phyloP scores from a whole-genome alignment of 768 basidiomycete species.

The Heimioporus sp. region DNA sequence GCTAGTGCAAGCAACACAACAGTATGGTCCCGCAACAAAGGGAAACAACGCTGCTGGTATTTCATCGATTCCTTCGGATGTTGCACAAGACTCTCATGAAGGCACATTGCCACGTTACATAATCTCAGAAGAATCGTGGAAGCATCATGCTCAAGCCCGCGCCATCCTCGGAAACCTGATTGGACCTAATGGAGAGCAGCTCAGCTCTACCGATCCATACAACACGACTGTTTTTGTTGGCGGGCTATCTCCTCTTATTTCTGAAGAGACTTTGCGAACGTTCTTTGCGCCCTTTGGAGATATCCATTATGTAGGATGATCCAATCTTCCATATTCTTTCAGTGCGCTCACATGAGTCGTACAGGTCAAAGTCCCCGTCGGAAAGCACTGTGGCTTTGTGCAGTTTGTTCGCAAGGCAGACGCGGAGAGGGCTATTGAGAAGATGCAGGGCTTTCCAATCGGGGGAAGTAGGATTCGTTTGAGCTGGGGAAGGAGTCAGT shows the following conservation, averaged over 20 bases:
- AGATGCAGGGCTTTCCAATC: constrained; percentile 96
- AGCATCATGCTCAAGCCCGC: constrained; percentile 80
- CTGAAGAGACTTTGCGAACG: constrained; percentile 87
- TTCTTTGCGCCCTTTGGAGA: constrained; percentile 93
- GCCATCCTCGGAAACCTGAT: constrained; percentile 82
- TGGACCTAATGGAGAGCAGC: constrained; percentile 82
- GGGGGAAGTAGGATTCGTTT: constrained; percentile 88
- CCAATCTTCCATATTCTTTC: neutral
- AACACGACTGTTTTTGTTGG: constrained; percentile 97
- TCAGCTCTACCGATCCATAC: constrained; percentile 90
- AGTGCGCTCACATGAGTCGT: constrained; percentile 4
- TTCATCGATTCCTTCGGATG: constrained; percentile 31
- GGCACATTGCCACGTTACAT: constrained; percentile 49
- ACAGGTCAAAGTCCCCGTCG: constrained; percentile 94
- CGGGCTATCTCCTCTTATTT: constrained; percentile 82
- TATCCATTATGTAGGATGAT: constrained; percentile 76
- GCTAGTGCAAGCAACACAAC: constrained; percentile 48
- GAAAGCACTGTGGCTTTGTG: constrained; percentile 94
- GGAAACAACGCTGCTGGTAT: constrained; percentile 24
- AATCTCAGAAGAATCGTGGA: constrained; percentile 76
- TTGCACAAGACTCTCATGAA: constrained; percentile 45
- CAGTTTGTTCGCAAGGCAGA: constrained; percentile 92
- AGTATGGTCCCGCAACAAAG: constrained; percentile 39
- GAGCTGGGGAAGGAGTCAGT: constrained; percentile 94
- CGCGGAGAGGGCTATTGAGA: constrained; percentile 90